Evolutionary conservation across 1,284 basidiomycete genomes (phyloP), one percentile per base, ranked within the genome.

Genomic region (Ustilago curta): DNA sequence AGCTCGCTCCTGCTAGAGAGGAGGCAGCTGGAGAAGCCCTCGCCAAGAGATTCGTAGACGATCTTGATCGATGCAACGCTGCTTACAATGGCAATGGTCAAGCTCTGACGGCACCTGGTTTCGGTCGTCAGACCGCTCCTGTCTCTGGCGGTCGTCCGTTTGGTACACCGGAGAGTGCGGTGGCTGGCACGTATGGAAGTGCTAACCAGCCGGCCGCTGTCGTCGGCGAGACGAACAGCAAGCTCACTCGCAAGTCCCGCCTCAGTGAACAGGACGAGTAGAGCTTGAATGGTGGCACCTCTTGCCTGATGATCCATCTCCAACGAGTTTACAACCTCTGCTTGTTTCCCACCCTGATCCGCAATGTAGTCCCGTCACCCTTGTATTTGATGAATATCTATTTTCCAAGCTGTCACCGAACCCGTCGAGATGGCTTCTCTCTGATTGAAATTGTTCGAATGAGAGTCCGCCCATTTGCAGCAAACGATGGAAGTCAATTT

Each of bases 1-100:
- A 55, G 42, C 14, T 59, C 16, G 56, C 63, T 8, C 57, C 63
- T 5, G 32, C 32, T 23, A 6, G 55, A 3, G 44, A 65, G 56
- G 42, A 50, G 31, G n/a, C 9, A 3, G 52, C 52, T 14, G 64
- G 42, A 7, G 32, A 45, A 14, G 18, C 18, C 2, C 48, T 66
- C 2, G 57, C 53, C n/a, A 40, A 14, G 3, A 44, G 25, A 4
- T 67, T 60, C 58, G 57, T 52, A n/a, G 8, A 16, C 1, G 64
- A 60, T 4, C 56, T 67, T 2, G 18, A 19, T 3, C 6, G 27
- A 16, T 65, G 56, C 21, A 44, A 57, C 14, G 42, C 31, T 1
- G 52, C 35, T n/a, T 66, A 53, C 48, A 47, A 48, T 11, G 14
- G 16, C 48, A 40, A 48, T 11, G 5, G 4, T 16, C 14, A 7